Percentiles rank a stretch among this genome's conserved stretches.
These are phyloP conservation scores for Westerdykella aurantiaca DNA, from an alignment of 2,329 filamentous ascomycete species.

Conservation along the genomic window DNA sequence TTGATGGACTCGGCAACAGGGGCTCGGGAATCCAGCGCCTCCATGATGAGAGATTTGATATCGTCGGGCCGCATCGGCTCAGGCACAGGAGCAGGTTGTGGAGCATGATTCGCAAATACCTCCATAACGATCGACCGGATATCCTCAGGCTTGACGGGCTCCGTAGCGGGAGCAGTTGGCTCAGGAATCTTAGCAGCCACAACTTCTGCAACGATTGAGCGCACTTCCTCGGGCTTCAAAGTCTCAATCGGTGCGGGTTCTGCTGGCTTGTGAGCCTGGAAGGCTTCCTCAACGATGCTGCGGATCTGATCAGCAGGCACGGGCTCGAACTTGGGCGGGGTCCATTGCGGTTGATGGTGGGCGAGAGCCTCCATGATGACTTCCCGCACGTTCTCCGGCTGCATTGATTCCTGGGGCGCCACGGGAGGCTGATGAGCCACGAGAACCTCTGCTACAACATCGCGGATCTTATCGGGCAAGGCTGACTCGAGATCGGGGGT, in stretches of 20 bases:
- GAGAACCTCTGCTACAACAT: constrained; percentile 58
- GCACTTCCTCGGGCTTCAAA: constrained; percentile 59
- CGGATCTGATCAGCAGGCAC: constrained; percentile 65
- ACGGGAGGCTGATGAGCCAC: constrained; percentile 37
- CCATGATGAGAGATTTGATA: constrained; percentile 53
- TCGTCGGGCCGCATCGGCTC: constrained; percentile 30
- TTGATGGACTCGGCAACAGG: constrained; percentile 14
- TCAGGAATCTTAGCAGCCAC: constrained; percentile 3
- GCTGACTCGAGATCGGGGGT: constrained; percentile 23
- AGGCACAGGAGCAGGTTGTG: constrained; percentile 19
- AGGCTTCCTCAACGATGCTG: constrained; percentile 55
- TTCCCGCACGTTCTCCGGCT: constrained; percentile 15
- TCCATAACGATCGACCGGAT: constrained; percentile 26
- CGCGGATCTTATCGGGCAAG: constrained; percentile 65
- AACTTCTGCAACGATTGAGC: constrained; percentile 12
- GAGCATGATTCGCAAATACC: constrained; percentile 25
- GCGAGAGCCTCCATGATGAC: constrained; percentile 23
- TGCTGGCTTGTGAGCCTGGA: constrained; percentile 44
- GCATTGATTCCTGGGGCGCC: constrained; percentile 8
- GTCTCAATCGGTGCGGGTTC: constrained; percentile 14
- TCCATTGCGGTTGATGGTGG: constrained; percentile 18
- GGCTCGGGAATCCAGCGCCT: constrained; percentile 49
- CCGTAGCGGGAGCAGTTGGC: not conserved
- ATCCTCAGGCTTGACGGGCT: constrained; percentile 16
- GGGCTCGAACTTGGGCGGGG: constrained; percentile 20